These are phyloP conservation scores for Silybum marianum DNA, from an alignment of 129 eudicot genomes.

Conservation along the genomic window DNA sequence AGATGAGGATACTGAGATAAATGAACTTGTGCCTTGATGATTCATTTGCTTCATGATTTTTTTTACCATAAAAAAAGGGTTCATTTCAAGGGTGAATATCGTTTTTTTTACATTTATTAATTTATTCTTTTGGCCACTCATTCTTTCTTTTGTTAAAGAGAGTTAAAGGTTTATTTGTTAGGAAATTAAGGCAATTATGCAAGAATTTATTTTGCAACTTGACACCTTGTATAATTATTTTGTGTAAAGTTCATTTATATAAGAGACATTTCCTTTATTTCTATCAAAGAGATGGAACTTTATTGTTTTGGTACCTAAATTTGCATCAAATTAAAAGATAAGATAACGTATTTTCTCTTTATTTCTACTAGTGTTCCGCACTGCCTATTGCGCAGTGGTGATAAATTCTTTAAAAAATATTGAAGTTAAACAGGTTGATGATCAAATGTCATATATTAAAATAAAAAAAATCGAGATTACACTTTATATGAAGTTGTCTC, in stretches of 20 bases:
- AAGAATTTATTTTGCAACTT: not conserved
- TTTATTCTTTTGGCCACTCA: conserved; percentile 31
- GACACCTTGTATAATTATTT: conserved; percentile 9
- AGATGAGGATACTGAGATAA: conserved; percentile 45
- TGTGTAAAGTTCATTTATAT: conserved; percentile 7
- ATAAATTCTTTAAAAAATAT: too few species aligned
- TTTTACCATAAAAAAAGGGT: not conserved
- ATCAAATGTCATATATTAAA: too few species aligned
- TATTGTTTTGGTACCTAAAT: too few species aligned
- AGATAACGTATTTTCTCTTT: too few species aligned
- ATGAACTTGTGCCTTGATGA: conserved; percentile 50
- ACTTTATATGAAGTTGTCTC: too few species aligned
- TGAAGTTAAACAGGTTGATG: too few species aligned
- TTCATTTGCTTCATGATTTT: conserved; percentile 28
- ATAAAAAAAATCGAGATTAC: too few species aligned
- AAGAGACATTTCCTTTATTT: not conserved
- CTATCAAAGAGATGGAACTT: not conserved
- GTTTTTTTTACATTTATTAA: conserved; percentile 17
- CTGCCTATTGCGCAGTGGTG: too few species aligned
- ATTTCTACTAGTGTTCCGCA: too few species aligned
- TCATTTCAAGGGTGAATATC: conserved; percentile 37
- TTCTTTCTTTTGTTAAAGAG: conserved; percentile 23
- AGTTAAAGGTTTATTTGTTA: not conserved
- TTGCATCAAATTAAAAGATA: too few species aligned
- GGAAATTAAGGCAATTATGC: conserved; percentile 5